A percentile compares a stretch with the other conserved stretches of the same genome.
Conservation (phyloP, 495 filamentous ascomycete species). For the Podospora sp. region DNA sequence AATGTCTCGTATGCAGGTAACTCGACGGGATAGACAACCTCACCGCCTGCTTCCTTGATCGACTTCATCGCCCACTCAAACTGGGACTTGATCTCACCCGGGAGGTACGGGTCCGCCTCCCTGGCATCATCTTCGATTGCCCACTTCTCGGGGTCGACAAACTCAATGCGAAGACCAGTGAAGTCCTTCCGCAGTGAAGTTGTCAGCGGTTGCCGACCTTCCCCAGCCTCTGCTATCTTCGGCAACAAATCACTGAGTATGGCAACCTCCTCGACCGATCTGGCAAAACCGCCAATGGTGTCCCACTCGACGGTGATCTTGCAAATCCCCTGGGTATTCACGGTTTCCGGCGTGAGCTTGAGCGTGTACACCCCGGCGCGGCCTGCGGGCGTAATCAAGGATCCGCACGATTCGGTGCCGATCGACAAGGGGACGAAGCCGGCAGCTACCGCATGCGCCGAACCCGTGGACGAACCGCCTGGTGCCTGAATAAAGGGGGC, state of each 20-base stretch:
- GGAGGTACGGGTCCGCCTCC: slow-evolving; percentile 1
- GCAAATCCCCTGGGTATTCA: neutral
- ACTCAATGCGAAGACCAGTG: neutral
- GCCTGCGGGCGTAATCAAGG: neutral
- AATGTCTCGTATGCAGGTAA: slow-evolving; percentile 5
- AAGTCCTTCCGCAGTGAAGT: neutral
- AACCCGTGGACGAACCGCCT: neutral
- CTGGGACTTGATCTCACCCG: slow-evolving; percentile 5
- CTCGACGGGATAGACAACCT: slow-evolving; percentile 5
- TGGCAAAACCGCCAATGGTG: neutral
- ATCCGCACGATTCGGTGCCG: neutral
- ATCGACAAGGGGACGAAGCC: slow-evolving; percentile 5
- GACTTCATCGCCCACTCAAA: slow-evolving; percentile 1
- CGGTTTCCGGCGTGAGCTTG: neutral
- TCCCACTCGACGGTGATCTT: slow-evolving; percentile 2
- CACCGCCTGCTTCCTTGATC: slow-evolving; percentile 7
- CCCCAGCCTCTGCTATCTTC: neutral
- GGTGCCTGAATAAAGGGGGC: neutral
- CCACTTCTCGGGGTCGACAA: slow-evolving; percentile 5
- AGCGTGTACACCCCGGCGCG: slow-evolving; percentile 2
- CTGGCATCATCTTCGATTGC: slow-evolving; percentile 3
- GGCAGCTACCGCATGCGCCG: neutral
- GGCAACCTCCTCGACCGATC: neutral
- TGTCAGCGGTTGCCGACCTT: neutral
- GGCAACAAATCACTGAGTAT: neutral